Base-by-base conservation (phyloP, 352 stramenopile species). In the Phytophthora pini region DNA sequence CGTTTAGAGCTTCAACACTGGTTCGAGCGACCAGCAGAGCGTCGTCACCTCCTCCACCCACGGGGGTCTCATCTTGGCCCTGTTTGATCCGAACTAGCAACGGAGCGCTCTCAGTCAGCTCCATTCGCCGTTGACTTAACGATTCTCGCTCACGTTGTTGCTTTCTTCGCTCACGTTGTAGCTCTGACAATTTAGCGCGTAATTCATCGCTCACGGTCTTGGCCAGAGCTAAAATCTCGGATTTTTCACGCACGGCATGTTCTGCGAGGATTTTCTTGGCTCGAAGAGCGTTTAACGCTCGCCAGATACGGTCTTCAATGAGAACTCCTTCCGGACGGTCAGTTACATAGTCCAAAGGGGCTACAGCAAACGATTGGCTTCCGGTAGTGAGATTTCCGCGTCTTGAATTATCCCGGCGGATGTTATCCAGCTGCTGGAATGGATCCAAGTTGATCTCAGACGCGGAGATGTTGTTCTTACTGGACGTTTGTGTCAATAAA, bases 81-180 rank as follows among this genome's bases (percentile, higher is more conserved):
- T 98, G 94, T 55, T 96, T 97, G 46, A 98, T 80, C 41, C 88
- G 78, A 13, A 97, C 82, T 1, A 98, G 66, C 44, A 98, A 39
- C 38, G 91, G 88, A 8, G 90, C 57, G 24, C 87, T 82, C 9
- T 73, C 73, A 0, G 80, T 43, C 6, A 68, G 56, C 5, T 50
- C 55, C 10, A 43, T 56, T 34, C 61, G 49, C 20, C 49, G 49
- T 29, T 60, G 48, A 3, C 15, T 34, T 50, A 74, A 55, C 0
- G 39, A 11, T 9, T 63, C 52, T 9, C 45, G 61, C 9, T 70
- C 41, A 10, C 54, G 54, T 17, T 74, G 49, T 6, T 92, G 76
- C 29, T 82, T 66, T 13, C 46, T 47, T 3, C 56, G 65, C 9
- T 53, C 56, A 29, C 46, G 50, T 6, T 81, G 70, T 8, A 95